Percentiles rank a stretch among this genome's conserved stretches.
phyloP scores from a whole-genome alignment of 345 rosid species.

The Syzygium oleosum region DNA sequence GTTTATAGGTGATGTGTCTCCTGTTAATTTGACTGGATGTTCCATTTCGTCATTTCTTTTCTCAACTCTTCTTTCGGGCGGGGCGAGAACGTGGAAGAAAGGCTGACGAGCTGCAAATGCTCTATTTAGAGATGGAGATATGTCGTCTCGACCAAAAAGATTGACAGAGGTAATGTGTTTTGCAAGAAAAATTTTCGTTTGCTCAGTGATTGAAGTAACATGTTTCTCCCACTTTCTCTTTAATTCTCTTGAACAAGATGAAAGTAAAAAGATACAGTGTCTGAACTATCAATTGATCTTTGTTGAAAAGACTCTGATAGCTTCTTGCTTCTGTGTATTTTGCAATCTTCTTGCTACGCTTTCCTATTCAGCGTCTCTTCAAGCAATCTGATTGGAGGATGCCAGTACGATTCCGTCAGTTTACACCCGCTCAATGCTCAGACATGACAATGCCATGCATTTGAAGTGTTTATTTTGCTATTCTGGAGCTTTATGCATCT shows the following conservation, averaged over 20 bases:
- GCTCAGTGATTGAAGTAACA: not conserved
- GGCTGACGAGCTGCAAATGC: not conserved
- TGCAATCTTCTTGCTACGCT: not conserved
- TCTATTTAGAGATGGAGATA: not conserved
- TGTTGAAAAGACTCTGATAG: not conserved
- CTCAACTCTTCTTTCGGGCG: not conserved
- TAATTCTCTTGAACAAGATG: not conserved
- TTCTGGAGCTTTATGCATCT: not conserved
- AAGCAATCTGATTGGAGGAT: not conserved
- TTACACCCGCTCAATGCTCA: not conserved
- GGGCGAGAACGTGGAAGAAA: not conserved
- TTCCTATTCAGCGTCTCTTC: not conserved
- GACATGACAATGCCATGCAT: not conserved
- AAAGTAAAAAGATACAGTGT: not conserved
- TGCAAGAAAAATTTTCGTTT: not conserved
- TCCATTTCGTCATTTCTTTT: not conserved
- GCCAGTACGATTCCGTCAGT: not conserved
- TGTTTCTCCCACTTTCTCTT: not conserved
- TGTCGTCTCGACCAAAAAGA: not conserved
- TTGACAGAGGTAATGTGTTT: not conserved
- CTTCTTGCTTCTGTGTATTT: not conserved
- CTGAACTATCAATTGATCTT: not conserved
- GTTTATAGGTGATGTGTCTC: not conserved
- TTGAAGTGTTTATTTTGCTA: not conserved
- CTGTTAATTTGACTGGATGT: not conserved